Conservation (phyloP, 129 eudicot species). For the Mikania micrantha region DNA sequence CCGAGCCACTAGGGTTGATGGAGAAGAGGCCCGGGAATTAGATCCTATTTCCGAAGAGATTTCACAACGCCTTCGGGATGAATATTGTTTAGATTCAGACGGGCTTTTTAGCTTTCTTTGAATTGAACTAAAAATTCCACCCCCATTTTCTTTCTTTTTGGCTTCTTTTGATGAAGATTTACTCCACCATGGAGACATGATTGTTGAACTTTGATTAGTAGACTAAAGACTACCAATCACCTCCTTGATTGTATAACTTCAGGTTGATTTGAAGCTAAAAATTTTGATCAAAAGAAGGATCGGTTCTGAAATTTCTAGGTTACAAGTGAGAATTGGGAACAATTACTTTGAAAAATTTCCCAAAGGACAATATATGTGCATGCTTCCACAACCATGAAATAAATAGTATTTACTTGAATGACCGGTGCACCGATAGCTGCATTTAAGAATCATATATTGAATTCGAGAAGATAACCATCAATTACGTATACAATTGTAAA, state of each 20-base stretch:
- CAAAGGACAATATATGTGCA: conserved; percentile 24
- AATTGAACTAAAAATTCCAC: conserved; percentile 36
- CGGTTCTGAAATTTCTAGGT: conserved; percentile 14
- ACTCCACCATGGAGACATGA: conserved; percentile 65
- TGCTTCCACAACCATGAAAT: conserved; percentile 39
- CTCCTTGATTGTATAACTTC: neutral
- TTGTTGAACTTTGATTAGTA: conserved; percentile 1
- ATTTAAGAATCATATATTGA: conserved; percentile 20
- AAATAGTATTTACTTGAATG: conserved; percentile 28
- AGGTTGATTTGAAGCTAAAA: conserved; percentile 13
- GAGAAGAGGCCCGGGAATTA: conserved; percentile 29
- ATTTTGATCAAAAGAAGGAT: neutral
- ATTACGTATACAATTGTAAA: neutral
- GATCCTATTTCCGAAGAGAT: conserved; percentile 34
- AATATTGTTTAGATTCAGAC: conserved; percentile 30
- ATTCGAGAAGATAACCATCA: conserved; percentile 26
- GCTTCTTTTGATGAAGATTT: conserved; percentile 49
- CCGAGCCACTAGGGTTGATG: conserved; percentile 32
- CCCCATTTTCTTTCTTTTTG: conserved; percentile 37
- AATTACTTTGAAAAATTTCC: conserved; percentile 13
- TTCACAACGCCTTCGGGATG: conserved; percentile 25
- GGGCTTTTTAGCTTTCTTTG: conserved; percentile 43
- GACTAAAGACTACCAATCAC: conserved; percentile 7
- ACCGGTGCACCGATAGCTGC: conserved; percentile 33
- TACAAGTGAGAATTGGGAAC: conserved; percentile 20